Conservation (phyloP, 768 basidiomycete genomes). For the Boletus sp. region DNA sequence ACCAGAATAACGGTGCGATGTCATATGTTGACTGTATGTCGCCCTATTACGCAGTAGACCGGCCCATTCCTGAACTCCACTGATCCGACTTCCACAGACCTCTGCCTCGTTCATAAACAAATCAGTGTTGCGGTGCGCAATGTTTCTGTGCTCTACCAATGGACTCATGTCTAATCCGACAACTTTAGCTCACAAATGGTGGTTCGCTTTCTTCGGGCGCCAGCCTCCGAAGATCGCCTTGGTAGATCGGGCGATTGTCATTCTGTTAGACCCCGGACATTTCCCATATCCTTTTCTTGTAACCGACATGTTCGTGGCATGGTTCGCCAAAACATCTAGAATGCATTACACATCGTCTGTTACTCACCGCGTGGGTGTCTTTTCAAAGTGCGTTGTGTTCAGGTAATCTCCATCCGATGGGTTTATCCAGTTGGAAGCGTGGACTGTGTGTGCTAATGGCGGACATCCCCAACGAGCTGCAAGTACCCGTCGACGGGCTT, state of each 20-base stretch:
- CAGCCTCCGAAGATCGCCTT: constrained; percentile 32
- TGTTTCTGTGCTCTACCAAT: neutral
- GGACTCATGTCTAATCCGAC: constrained; percentile 1
- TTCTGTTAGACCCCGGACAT: neutral
- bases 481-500: constrained; percentile 1
- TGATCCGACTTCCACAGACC: constrained; percentile 17
- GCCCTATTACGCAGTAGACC: neutral
- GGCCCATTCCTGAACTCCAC: neutral
- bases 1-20: constrained; percentile 94
- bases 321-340: constrained; percentile 4
- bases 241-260: constrained; percentile 19
- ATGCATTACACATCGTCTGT: constrained; percentile 2
- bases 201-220: constrained; percentile 24
- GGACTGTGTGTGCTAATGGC: neutral
- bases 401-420: neutral
- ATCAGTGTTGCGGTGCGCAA: constrained; percentile 27
- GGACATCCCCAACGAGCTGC: constrained; percentile 1
- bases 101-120: constrained; percentile 35
- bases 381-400: neutral
- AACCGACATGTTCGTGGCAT: constrained; percentile 4
- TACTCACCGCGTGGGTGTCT: neutral
- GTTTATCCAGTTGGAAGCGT: neutral
- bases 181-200: constrained; percentile 29
- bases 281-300: constrained; percentile 4
- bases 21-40: constrained; percentile 84